Conservation (phyloP, 2,329 filamentous ascomycete genomes). For the Lasiodiplodia theobromae region DNA sequence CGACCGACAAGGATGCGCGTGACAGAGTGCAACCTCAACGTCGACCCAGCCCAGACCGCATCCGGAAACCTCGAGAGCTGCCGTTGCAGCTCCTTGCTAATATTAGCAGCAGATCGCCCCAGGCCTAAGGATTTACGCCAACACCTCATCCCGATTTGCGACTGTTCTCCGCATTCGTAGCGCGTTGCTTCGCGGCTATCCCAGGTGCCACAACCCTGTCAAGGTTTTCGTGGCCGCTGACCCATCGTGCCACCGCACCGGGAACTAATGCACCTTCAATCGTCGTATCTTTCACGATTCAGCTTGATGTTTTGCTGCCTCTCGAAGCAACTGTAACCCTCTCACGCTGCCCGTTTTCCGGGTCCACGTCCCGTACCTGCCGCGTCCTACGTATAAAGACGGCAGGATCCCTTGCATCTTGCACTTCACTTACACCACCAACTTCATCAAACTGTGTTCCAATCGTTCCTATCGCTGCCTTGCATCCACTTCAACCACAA, state of each 20-base stretch:
- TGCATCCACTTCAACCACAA: neutral
- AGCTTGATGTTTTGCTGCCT: neutral
- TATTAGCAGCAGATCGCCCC: slow-evolving; percentile 14
- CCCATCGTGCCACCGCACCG: slow-evolving; percentile 14
- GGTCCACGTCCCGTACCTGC: neutral
- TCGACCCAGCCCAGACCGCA: neutral
- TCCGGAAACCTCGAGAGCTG: neutral
- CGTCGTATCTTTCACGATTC: neutral
- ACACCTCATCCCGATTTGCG: neutral
- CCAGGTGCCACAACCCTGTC: slow-evolving; percentile 13
- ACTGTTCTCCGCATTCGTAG: too few species aligned
- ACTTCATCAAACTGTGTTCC: neutral
- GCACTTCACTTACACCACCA: neutral
- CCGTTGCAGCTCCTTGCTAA: slow-evolving; percentile 6
- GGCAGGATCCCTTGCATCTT: neutral
- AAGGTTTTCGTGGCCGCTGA: slow-evolving; percentile 13
- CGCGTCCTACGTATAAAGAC: slow-evolving; percentile 17
- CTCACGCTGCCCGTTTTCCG: neutral
- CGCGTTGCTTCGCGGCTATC: neutral
- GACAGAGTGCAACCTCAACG: slow-evolving; percentile 21
- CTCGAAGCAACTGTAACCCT: slow-evolving; percentile 21
- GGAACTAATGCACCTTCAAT: slow-evolving; percentile 6
- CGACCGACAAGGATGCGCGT: neutral
- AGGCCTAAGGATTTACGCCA: neutral
- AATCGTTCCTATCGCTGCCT: neutral